Evolutionary conservation across 176 grass and related monocot species (phyloP).

Genomic region (Carex parvula): DNA sequence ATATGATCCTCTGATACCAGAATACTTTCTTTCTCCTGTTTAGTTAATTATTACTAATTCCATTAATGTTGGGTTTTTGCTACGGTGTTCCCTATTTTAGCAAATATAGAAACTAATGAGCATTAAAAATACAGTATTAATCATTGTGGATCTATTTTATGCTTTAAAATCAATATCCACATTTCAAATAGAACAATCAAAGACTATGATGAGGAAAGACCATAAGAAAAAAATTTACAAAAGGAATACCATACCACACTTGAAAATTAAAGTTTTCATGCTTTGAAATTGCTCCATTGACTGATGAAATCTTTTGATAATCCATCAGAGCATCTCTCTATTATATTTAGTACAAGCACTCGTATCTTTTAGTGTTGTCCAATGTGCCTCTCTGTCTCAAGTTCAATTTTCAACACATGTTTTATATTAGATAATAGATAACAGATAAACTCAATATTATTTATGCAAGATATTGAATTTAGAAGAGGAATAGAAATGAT

Average conservation of each 20-base stretch:
- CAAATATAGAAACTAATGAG: too few species aligned
- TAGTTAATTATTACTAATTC: too few species aligned
- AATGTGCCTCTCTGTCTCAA: slow-evolving; percentile 3
- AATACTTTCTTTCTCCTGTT: background rate
- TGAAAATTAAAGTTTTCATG: background rate
- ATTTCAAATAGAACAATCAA: too few species aligned
- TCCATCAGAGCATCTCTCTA: background rate
- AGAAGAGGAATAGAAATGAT: too few species aligned
- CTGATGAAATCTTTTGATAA: background rate
- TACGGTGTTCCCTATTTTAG: too few species aligned
- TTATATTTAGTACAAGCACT: background rate
- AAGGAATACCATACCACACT: too few species aligned
- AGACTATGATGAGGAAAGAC: too few species aligned
- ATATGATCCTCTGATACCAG: background rate
- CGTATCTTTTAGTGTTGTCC: background rate
- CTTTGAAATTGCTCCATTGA: background rate
- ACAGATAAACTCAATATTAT: background rate
- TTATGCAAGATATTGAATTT: background rate
- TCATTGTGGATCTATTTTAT: too few species aligned
- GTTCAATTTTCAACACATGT: background rate
- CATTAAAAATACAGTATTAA: too few species aligned
- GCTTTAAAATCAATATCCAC: too few species aligned
- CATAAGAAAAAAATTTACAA: too few species aligned
- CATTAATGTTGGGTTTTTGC: background rate
- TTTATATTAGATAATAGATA: background rate